Conservation (phyloP, 345 rosid species). For the Streptanthus diversifolius region DNA sequence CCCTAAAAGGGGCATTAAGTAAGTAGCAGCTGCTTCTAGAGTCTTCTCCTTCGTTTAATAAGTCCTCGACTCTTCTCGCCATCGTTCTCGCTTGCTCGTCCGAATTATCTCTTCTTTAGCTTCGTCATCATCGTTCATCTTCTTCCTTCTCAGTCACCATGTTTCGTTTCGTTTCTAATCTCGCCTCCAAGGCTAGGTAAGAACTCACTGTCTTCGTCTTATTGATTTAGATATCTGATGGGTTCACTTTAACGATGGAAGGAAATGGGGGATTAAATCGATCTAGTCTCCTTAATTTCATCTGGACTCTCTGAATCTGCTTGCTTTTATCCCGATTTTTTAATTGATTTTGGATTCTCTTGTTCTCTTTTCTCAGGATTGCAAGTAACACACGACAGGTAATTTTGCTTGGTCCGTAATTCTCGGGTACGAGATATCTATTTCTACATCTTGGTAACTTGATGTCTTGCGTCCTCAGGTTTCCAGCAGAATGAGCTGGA, state of each 20-base stretch:
- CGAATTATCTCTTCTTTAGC: background rate
- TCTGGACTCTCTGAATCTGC: background rate
- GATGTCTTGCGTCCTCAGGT: background rate
- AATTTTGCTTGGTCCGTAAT: background rate
- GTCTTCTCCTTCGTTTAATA: too few species aligned
- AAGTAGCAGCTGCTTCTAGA: too few species aligned
- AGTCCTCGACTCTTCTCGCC: background rate
- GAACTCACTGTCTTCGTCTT: background rate
- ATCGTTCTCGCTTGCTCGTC: background rate
- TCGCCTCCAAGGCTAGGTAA: conserved; percentile 13
- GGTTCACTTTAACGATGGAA: background rate
- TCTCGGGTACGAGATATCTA: background rate
- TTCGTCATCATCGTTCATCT: background rate
- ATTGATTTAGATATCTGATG: background rate
- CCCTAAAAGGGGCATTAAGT: too few species aligned
- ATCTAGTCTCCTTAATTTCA: too few species aligned
- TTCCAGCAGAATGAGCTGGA: conserved; percentile 16
- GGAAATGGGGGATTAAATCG: too few species aligned
- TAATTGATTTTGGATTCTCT: background rate
- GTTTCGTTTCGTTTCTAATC: background rate
- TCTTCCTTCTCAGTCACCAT: background rate
- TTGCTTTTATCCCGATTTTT: background rate
- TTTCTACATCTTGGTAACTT: background rate
- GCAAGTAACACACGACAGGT: conserved; percentile 9
- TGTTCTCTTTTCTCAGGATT: background rate